phyloP scores from a whole-genome alignment of 2,329 filamentous ascomycete species.

The Ilyonectria sp. region DNA sequence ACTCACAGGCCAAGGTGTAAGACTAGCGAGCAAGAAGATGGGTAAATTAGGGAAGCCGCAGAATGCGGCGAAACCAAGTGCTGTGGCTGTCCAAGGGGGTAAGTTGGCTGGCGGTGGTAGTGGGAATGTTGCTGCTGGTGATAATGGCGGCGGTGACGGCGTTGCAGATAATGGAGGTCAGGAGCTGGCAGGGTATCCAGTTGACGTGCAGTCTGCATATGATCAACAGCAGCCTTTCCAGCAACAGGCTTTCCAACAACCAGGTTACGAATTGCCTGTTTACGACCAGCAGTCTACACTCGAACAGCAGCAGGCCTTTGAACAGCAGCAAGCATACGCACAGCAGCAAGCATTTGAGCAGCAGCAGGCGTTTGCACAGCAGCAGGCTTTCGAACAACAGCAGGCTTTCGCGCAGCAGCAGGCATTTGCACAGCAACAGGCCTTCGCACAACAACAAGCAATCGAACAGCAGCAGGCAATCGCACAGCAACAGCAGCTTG shows the following conservation, averaged over 20 bases:
- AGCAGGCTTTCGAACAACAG: not conserved
- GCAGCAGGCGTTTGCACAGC: not conserved
- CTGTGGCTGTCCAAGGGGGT: conserved; percentile 31
- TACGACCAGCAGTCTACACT: too few species aligned
- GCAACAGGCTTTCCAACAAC: too few species aligned
- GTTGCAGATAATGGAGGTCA: conserved; percentile 19
- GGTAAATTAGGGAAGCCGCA: conserved; percentile 48
- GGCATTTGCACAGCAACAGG: not conserved
- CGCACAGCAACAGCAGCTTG: not conserved
- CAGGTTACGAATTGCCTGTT: too few species aligned
- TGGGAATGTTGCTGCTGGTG: conserved; percentile 4
- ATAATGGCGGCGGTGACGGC: conserved; percentile 26
- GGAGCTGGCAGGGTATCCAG: conserved; percentile 18
- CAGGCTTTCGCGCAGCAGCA: not conserved
- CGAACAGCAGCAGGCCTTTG: not conserved
- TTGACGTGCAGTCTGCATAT: not conserved
- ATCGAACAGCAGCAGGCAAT: not conserved
- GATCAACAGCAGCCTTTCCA: not conserved
- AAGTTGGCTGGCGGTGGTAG: conserved; percentile 25
- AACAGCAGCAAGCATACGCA: conserved; percentile 5
- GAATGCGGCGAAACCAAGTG: conserved; percentile 44
- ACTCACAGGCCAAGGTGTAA: conserved; percentile 28
- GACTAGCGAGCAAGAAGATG: conserved; percentile 35
- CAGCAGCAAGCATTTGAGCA: conserved; percentile 6
- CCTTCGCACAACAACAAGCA: not conserved